These are phyloP conservation scores for Dactylis glomerata DNA, from an alignment of 176 grass and related monocot species.

Conservation along the genomic window DNA sequence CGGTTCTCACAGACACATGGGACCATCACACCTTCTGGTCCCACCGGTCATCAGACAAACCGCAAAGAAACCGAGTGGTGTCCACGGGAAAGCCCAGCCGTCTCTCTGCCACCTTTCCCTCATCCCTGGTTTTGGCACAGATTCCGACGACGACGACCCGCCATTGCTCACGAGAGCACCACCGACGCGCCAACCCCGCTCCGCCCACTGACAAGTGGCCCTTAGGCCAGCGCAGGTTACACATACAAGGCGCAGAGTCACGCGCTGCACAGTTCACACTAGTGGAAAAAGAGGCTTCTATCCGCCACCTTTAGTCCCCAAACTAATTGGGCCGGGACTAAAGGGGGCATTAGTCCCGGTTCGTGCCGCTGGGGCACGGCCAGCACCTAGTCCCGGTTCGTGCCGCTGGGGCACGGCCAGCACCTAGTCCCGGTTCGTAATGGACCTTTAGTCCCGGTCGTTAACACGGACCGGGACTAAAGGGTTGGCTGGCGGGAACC, in stretches of 20 bases:
- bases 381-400: too few relatives aligned
- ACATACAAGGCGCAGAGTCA: neutral
- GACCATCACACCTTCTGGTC: fast-evolving
- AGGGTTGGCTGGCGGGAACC: too few relatives aligned
- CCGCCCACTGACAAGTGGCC: neutral
- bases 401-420: too few relatives aligned
- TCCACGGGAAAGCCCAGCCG: neutral
- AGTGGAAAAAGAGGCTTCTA: too few relatives aligned
- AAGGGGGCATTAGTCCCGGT: too few relatives aligned
- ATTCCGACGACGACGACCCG: slow-evolving; percentile 38
- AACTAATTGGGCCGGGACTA: too few relatives aligned
- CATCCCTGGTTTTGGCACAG: slow-evolving; percentile 45
- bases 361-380: too few relatives aligned
- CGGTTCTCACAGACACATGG: fast-evolving
- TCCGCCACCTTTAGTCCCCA: too few relatives aligned
- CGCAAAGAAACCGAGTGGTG: neutral
- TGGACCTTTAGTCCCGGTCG: too few relatives aligned
- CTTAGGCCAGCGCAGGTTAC: neutral
- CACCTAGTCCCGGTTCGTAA: too few relatives aligned
- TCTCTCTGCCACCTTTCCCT: slow-evolving; percentile 33
- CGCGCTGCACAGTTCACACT: neutral
- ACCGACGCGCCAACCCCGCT: neutral
- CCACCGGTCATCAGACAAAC: neutral
- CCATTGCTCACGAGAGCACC: slow-evolving; percentile 33
- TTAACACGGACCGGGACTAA: too few relatives aligned